A percentile compares a stretch with the other conserved stretches of the same genome.
Evolutionary conservation across 169 alveolate genomes (phyloP).

Genomic region (Perkinsus olseni): DNA sequence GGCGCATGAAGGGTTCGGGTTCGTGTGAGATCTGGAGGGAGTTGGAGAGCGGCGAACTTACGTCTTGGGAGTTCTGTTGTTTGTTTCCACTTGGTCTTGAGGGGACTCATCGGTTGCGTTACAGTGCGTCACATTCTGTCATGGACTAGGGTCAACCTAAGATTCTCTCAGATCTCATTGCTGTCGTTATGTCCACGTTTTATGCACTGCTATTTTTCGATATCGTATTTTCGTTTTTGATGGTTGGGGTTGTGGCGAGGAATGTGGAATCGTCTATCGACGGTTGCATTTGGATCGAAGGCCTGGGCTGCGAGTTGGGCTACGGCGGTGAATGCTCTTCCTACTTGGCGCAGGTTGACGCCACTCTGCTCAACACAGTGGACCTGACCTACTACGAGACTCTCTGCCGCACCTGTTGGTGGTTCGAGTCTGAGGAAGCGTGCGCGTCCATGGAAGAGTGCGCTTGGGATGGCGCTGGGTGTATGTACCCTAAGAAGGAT

Average conservation of each 20-base stretch:
- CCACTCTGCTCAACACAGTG: not conserved
- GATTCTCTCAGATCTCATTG: too few relatives aligned
- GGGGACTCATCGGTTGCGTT: too few relatives aligned
- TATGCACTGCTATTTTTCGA: too few relatives aligned
- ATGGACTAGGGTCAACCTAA: too few relatives aligned
- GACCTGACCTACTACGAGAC: not conserved
- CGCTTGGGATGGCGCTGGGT: not conserved
- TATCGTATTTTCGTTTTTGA: too few relatives aligned
- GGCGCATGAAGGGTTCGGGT: constrained; percentile 29
- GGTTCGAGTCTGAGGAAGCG: not conserved
- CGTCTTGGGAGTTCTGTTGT: too few relatives aligned
- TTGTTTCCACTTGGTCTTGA: too few relatives aligned
- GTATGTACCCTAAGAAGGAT: not conserved
- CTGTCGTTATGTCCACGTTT: too few relatives aligned
- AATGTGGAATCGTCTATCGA: not conserved
- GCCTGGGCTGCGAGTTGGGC: not conserved
- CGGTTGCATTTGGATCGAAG: not conserved
- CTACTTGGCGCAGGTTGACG: not conserved
- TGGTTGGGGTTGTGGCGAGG: not conserved
- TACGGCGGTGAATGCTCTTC: not conserved
- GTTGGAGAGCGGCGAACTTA: too few relatives aligned
- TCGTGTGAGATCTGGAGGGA: constrained; percentile 45
- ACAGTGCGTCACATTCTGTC: too few relatives aligned
- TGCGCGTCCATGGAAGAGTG: not conserved
- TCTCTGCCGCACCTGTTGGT: not conserved